A percentile compares a stretch with the other conserved stretches of the same genome.
Evolutionary conservation across 164 flowering plant genomes (phyloP).

Genomic region (Paratinospora sagittata): DNA sequence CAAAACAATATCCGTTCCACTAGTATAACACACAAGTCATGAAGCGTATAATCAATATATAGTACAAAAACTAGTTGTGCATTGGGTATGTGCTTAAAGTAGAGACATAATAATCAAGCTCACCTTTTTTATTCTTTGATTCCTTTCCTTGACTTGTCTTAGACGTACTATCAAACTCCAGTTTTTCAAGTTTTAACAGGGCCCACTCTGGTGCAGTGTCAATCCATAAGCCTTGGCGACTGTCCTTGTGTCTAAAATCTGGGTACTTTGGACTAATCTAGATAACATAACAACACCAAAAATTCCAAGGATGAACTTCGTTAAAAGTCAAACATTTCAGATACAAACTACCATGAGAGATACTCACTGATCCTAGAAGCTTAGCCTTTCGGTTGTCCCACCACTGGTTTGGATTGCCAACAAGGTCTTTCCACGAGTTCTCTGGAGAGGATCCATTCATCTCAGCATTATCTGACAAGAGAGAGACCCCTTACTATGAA

Average conservation of each 20-base stretch:
- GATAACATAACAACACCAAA: slow-evolving; percentile 1
- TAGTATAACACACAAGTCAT: too few relatives aligned
- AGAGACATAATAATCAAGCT: background rate
- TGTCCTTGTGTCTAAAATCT: slow-evolving; percentile 52
- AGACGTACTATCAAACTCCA: slow-evolving; percentile 28
- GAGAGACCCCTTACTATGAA: background rate
- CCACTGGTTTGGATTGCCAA: slow-evolving; percentile 44
- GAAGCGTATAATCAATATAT: background rate
- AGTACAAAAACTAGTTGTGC: background rate
- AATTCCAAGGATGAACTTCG: background rate
- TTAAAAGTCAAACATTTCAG: background rate
- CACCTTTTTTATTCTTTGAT: slow-evolving; percentile 10
- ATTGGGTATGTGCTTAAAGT: too few relatives aligned
- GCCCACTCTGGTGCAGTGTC: slow-evolving; percentile 39
- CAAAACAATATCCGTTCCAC: too few relatives aligned
- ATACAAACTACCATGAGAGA: background rate
- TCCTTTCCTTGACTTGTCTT: slow-evolving; percentile 7
- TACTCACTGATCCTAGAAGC: slow-evolving; percentile 36
- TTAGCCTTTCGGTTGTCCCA: slow-evolving; percentile 41
- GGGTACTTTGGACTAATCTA: slow-evolving; percentile 43
- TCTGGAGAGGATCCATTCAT: background rate
- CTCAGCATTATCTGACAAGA: slow-evolving; percentile 20
- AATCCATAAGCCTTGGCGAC: slow-evolving; percentile 43
- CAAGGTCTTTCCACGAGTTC: slow-evolving; percentile 40
- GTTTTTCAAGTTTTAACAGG: slow-evolving; percentile 26